Evolutionary conservation across 2,329 filamentous ascomycete genomes (phyloP), one percentile per base, ranked within the genome.

Genomic region (Botrytis deweyae): DNA sequence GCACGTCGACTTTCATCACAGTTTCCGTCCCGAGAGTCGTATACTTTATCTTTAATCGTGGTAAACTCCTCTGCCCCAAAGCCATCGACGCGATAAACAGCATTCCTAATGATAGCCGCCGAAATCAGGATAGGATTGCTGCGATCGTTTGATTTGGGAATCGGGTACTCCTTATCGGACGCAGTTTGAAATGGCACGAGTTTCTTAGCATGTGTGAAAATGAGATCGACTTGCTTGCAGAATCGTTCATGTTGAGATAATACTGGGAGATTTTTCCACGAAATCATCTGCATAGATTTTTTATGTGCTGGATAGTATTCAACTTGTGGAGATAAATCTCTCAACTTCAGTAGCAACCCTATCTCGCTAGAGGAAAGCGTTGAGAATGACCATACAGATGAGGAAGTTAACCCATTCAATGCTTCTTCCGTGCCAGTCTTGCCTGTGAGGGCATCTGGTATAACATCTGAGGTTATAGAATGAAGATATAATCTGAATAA

Each of bases 401-500:
- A 87, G 0, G 86, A 87, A 0, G 74, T 62, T 0, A 91, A 78
- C 1, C 88, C 87, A 0, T 78, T 75, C 0, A 90, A 76, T 0
- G 88, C 86, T 25, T 70, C 44, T 49, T 73, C 72, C 1, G 72
- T 73, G 2, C 72, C 72, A 5, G 66, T 73, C 29, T 12, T 70
- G 3, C 72, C 75, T 25, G 77, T 78, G 7, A 80, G 74, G 25
- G 36, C 4, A 65, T 78, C 77, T 16, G 74, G 67, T 20, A 88
- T 79, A 40, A 83, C 87, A 67, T 84, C 83, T 0, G 88, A 87
- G 3, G 88, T 90, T 0, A 89, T 73, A 0, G 85, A 87, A 75
- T 91, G 88, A 0, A 91, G 79, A 42, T 87, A 86, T 14, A 82
- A 82, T 0, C 88, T 80, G 29, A 85, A 83, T 0, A 92, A 80